Conservation (phyloP, 805 yeast genomes). For the Teunomyces tritomae region DNA sequence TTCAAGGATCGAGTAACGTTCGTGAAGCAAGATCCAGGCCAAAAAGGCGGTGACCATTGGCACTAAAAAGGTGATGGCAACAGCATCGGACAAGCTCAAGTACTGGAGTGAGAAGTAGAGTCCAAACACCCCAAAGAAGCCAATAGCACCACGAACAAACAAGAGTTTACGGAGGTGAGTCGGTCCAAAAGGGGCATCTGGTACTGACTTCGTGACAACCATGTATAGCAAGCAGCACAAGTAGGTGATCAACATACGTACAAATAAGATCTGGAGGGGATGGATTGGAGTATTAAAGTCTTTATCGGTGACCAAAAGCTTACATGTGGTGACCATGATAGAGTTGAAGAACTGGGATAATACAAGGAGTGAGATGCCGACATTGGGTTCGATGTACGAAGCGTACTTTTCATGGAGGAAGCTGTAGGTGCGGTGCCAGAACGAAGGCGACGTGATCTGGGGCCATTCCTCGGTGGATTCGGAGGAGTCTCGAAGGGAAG, state of each 20-base stretch:
- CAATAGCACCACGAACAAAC: slow-evolving; percentile 63
- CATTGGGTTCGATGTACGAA: slow-evolving; percentile 28
- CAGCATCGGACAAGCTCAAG: slow-evolving; percentile 75
- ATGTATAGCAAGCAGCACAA: slow-evolving; percentile 56
- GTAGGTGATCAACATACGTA: slow-evolving; percentile 74
- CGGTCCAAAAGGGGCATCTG: slow-evolving; percentile 71
- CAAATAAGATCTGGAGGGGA: slow-evolving; percentile 75
- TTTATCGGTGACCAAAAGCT: slow-evolving; percentile 66
- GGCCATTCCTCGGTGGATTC: too few species aligned
- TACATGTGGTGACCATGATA: slow-evolving; percentile 71
- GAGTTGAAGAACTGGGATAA: slow-evolving; percentile 73
- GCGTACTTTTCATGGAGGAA: neutral
- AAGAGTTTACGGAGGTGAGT: slow-evolving; percentile 52
- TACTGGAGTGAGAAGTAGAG: slow-evolving; percentile 72
- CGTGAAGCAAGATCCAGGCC: slow-evolving; percentile 67
- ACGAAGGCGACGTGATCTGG: neutral
- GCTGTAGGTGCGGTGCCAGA: neutral
- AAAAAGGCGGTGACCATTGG: slow-evolving; percentile 76
- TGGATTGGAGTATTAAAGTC: slow-evolving; percentile 60
- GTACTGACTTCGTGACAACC: slow-evolving; percentile 46
- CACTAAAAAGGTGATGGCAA: slow-evolving; percentile 71
- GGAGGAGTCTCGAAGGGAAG: too few species aligned
- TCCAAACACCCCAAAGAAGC: slow-evolving; percentile 75
- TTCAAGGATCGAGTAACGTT: slow-evolving; percentile 64
- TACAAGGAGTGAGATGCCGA: slow-evolving; percentile 58